A percentile compares a stretch with the other conserved stretches of the same genome.
Conservation (phyloP, 257 asterid species). For the Orobanche coerulescens region DNA sequence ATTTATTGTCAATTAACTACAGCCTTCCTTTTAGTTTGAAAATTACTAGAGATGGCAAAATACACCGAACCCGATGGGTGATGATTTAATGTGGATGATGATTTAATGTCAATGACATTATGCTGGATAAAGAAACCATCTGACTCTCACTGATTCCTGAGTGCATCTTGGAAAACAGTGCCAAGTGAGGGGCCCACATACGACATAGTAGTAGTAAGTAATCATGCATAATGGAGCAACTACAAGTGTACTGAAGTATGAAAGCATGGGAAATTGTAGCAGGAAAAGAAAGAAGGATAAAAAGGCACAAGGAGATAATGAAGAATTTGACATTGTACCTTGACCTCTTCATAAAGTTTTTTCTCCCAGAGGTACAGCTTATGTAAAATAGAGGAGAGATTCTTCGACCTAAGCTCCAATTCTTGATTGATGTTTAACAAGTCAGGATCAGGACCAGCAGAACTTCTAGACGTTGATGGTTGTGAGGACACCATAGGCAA, state of each 20-base stretch:
- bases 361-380: slow-evolving; percentile 95
- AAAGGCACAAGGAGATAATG: slow-evolving; percentile 9
- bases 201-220: slow-evolving; percentile 20
- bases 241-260: slow-evolving; percentile 21
- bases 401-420: slow-evolving; percentile 53
- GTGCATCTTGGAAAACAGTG: slow-evolving; percentile 25
- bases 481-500: slow-evolving; percentile 48
- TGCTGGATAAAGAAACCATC: slow-evolving; percentile 21
- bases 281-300: slow-evolving; percentile 3
- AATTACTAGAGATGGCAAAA: no score
- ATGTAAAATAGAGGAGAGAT: slow-evolving; percentile 79
- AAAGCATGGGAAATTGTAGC: slow-evolving; percentile 22
- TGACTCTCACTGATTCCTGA: slow-evolving; percentile 24
- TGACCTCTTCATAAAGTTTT: slow-evolving; percentile 88
- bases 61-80: no score
- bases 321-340: slow-evolving; percentile 41
- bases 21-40: no score
- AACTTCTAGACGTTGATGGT: slow-evolving; percentile 50
- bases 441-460: slow-evolving; percentile 44
- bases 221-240: slow-evolving; percentile 25
- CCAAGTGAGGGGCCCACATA: slow-evolving; percentile 32
- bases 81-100: slow-evolving; percentile 24
- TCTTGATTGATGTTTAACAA: slow-evolving; percentile 46
- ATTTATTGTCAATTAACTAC: no score
- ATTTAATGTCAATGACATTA: slow-evolving; percentile 22